Percentiles rank a stretch among this genome's conserved stretches.
These are phyloP conservation scores for Fusarium sp. DNA, from an alignment of 2,329 filamentous ascomycete species.

Conservation along the genomic window DNA sequence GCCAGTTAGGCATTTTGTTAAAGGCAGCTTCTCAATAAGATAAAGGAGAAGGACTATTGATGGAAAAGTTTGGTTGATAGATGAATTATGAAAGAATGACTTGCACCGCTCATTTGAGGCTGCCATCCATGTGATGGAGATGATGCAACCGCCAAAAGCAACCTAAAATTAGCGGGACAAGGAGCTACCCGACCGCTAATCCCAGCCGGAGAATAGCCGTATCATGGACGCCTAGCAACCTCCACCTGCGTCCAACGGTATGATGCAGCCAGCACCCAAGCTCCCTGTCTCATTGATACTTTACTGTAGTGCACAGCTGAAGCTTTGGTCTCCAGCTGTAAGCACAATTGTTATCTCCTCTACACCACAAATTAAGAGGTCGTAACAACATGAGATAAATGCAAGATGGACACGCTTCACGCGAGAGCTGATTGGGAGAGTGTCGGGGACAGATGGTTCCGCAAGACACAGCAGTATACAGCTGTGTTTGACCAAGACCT, in stretches of 20 bases:
- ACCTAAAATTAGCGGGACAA: conserved; percentile 24
- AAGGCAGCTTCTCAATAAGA: neutral
- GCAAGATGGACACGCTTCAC: conserved; percentile 67
- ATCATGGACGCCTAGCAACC: conserved; percentile 30
- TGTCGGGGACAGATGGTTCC: conserved; percentile 93
- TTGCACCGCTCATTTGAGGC: conserved; percentile 34
- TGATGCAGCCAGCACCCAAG: conserved; percentile 32
- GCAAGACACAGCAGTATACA: conserved; percentile 93
- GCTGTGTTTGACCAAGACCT: conserved; percentile 92
- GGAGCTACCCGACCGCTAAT: conserved; percentile 33
- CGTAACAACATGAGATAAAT: conserved; percentile 49
- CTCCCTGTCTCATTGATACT: conserved; percentile 22
- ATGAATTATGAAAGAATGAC: conserved; percentile 14
- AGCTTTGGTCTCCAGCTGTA: conserved; percentile 12
- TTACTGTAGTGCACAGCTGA: conserved; percentile 27
- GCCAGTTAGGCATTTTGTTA: conserved; percentile 73
- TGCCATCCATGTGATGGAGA: conserved; percentile 28
- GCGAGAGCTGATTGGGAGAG: conserved; percentile 93
- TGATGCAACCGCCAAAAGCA: conserved; percentile 42
- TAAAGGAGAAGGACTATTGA: neutral
- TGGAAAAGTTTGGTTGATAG: neutral
- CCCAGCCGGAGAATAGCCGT: conserved; percentile 51
- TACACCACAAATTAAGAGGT: neutral
- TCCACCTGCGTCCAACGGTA: conserved; percentile 24
- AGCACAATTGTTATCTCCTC: neutral